Base-by-base conservation (phyloP, 768 basidiomycete species). In the Boletus patriciae region DNA sequence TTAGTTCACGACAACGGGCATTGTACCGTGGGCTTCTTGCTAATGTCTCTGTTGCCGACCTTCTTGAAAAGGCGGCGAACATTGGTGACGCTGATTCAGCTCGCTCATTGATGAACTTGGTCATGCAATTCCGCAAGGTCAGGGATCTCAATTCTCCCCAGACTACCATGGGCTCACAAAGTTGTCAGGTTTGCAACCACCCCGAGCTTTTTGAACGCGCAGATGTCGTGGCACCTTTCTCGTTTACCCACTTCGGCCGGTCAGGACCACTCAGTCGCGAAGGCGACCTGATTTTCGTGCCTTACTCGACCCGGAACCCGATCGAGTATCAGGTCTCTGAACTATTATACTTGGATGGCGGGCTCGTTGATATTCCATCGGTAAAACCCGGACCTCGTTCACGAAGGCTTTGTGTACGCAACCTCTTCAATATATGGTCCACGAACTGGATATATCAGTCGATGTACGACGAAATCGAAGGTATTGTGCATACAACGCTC, bases 91-190 rank as follows among this genome's bases (percentile, higher is more conserved):
- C 85, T 7, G 92, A 94, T 62, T 92, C 92, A 31, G 93, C 94
- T 50, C 87, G 93, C 51, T 92, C 94, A 8, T 77, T 99, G 58
- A 98, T 98, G 96, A 99, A 98, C 73, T 82, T 99, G 58, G 97
- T 99, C 59, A 99, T 99, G 97, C 97, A 99, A 71, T 98, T 98
- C 80, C 87, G 97, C 63, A 99, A 99, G 80, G 93, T 91, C 52
- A 27, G 73, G 55, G 23, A 38, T 47, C 42, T 41, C 13, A 33
- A 46, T 55, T 27, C n/a, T 57, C 45, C 50, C 37, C 36, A 46
- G 25, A 44, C 21, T 42, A 47, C 23, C 21, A 21, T 45, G 50
- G 34, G 57, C 52, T 65, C 18, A 62, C 31, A 41, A 46, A 25
- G 33, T 9, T 38, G 49, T 33, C 48, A 92, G 90, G 93, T 96